Evolutionary conservation across 305 asterid genomes (phyloP), one percentile per base, ranked within the genome.

Genomic region (Fraxinus latifolia): DNA sequence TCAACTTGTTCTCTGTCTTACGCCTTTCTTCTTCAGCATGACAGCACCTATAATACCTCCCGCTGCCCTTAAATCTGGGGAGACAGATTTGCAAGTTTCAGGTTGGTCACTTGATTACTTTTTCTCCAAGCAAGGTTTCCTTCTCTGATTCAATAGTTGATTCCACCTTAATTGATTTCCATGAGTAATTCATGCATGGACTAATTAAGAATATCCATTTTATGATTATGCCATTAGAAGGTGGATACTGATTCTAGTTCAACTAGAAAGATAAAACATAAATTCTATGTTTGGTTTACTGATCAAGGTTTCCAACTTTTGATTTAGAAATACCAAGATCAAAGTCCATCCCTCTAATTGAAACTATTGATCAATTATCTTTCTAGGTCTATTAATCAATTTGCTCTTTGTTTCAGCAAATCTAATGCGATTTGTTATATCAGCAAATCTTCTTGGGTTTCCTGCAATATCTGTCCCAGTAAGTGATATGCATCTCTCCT

Each of bases 41-140:
- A 94, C 99, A 65, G 98, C 99, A 81, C 99, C 99, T 84, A 79
- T 89, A 65, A 96, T 96, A 86, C 98, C 97, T 82, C 88, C 93
- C 81, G 85, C 95, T 80, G 96, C 99, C 83, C 98, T 94, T 71
- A 78, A 81, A 80, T 84, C 19, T 74, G 99, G 99, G 80, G 99
- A 96, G 90, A 79, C 98, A 33, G 73, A 92, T 87, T n/a, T 96
- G 90, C 87, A 87, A 83, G 98, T 96, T 83, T 19, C 92, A 81
- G 92, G 92, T 87, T 80, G 62, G 84, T 82, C 21, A 34, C 3
- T 78, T 23, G 70, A 68, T 50, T 76, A 11, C 23, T 44, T 82
- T 70, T 42, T 70, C 71, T 44, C 80, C 29, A 67, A 77, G 36
- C 17, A 67, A 27, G 32, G 8, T 25, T 67, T 27, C 12, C 33